These are phyloP conservation scores for Pyricularia grisea DNA, from an alignment of 2,329 filamentous ascomycete genomes.

Conservation along the genomic window DNA sequence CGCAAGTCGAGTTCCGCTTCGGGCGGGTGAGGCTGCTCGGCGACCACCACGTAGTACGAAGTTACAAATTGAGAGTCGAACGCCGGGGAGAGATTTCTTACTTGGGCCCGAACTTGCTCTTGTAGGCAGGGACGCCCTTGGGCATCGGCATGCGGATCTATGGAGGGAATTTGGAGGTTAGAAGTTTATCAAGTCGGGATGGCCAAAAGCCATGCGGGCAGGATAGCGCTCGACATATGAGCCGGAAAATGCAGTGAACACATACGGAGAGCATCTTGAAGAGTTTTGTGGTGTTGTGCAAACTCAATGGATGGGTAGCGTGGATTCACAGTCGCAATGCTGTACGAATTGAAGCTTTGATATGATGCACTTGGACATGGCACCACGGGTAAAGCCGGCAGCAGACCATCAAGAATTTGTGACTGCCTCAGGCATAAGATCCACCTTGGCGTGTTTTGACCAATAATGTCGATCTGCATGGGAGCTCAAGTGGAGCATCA, in stretches of 20 bases:
- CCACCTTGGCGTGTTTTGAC: not conserved
- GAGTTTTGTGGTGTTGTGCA: not conserved
- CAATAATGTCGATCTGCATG: not conserved
- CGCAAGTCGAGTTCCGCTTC: not conserved
- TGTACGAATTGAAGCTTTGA: not conserved
- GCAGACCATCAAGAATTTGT: not conserved
- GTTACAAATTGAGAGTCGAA: not conserved
- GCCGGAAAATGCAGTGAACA: not conserved
- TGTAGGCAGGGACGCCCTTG: not conserved
- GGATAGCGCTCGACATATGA: not conserved
- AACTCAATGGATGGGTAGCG: not conserved
- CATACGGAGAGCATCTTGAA: not conserved
- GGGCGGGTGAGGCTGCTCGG: not conserved
- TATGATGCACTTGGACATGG: not conserved
- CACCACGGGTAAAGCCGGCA: constrained; percentile 4
- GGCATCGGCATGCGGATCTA: not conserved
- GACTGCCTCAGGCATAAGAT: not conserved
- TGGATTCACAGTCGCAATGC: not conserved
- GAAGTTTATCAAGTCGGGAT: not conserved
- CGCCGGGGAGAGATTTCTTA: not conserved
- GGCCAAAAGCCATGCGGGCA: not conserved
- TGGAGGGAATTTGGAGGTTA: not conserved
- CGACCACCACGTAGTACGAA: not conserved
- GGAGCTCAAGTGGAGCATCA: not conserved
- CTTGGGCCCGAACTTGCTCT: not conserved